phyloP scores from a whole-genome alignment of 192 early-diverging fungal species.

The Obelidium mucronatum region DNA sequence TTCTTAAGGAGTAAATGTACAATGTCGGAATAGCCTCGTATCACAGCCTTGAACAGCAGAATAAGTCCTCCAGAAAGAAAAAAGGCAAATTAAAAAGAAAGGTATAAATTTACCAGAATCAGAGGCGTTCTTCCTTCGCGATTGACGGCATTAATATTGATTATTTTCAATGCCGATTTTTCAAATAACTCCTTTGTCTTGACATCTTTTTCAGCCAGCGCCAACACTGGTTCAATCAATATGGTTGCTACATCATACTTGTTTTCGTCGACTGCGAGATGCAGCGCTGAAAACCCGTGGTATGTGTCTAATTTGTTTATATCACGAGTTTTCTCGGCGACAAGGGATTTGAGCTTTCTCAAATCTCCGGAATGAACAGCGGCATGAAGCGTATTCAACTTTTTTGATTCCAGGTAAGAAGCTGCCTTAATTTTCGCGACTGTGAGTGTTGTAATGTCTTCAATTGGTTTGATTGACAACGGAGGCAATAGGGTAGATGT shows the following conservation, averaged over 20 bases:
- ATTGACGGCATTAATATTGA: slow-evolving; percentile 36
- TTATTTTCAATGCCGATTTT: slow-evolving; percentile 28
- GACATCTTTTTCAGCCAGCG: slow-evolving; percentile 15
- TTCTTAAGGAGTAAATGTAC: slow-evolving; percentile 41
- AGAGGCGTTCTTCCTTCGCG: slow-evolving; percentile 40
- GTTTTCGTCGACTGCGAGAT: slow-evolving; percentile 47
- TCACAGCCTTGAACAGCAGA: slow-evolving; percentile 33
- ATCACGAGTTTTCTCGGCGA: slow-evolving; percentile 48
- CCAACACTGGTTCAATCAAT: slow-evolving; percentile 36
- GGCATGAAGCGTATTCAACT: slow-evolving; percentile 51
- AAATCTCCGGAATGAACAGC: slow-evolving; percentile 45
- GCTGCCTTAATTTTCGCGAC: slow-evolving; percentile 4
- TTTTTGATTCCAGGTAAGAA: slow-evolving; percentile 39
- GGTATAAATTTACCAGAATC: slow-evolving; percentile 14
- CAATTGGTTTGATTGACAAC: slow-evolving; percentile 1
- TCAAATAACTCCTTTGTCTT: slow-evolving; percentile 9
- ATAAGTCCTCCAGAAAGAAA: too few relatives aligned
- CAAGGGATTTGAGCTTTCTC: slow-evolving; percentile 38
- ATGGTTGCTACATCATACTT: slow-evolving; percentile 32
- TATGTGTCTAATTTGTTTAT: slow-evolving; percentile 51
- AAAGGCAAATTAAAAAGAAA: not conserved
- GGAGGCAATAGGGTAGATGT: not conserved
- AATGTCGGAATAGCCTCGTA: slow-evolving; percentile 35
- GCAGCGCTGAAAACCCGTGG: slow-evolving; percentile 51
- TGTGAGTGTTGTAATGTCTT: slow-evolving; percentile 13